These are phyloP conservation scores for Bipolaris gigantea DNA, from an alignment of 2,329 filamentous ascomycete genomes.

Conservation along the genomic window DNA sequence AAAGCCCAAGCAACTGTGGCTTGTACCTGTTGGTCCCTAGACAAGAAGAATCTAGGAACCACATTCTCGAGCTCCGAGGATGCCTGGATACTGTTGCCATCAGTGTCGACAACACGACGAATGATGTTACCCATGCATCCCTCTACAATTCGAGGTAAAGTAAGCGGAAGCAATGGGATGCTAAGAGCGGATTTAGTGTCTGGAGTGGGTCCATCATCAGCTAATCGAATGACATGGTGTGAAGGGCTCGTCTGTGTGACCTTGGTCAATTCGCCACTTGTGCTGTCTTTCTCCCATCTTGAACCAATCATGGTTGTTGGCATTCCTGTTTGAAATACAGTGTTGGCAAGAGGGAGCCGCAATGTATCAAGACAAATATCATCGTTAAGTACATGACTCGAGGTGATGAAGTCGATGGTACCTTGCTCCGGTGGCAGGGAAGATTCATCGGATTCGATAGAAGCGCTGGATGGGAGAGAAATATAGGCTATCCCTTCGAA, in stretches of 20 bases:
- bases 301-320: constrained; percentile 33
- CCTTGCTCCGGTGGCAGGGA: constrained; percentile 18
- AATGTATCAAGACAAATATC: constrained; percentile 16
- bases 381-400: constrained; percentile 1
- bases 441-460: constrained; percentile 8
- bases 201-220: background rate
- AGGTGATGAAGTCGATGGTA: constrained; percentile 30
- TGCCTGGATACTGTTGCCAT: constrained; percentile 58
- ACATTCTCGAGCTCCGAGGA: constrained; percentile 70
- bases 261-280: constrained; percentile 6
- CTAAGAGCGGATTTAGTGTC: constrained; percentile 24
- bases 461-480: constrained; percentile 16
- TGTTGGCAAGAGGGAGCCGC: constrained; percentile 74
- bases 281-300: constrained; percentile 21
- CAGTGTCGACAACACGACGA: constrained; percentile 58
- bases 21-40: constrained; percentile 44
- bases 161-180: constrained; percentile 65
- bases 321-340: constrained; percentile 71
- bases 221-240: constrained; percentile 21
- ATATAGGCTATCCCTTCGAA: constrained; percentile 42
- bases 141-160: constrained; percentile 62
- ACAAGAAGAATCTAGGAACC: constrained; percentile 62
- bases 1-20: constrained; percentile 74
- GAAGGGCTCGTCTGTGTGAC: constrained; percentile 17
- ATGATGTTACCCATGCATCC: constrained; percentile 79